Base-by-base conservation (phyloP, 2,329 filamentous ascomycete genomes). In the Penicillium capsulatum region DNA sequence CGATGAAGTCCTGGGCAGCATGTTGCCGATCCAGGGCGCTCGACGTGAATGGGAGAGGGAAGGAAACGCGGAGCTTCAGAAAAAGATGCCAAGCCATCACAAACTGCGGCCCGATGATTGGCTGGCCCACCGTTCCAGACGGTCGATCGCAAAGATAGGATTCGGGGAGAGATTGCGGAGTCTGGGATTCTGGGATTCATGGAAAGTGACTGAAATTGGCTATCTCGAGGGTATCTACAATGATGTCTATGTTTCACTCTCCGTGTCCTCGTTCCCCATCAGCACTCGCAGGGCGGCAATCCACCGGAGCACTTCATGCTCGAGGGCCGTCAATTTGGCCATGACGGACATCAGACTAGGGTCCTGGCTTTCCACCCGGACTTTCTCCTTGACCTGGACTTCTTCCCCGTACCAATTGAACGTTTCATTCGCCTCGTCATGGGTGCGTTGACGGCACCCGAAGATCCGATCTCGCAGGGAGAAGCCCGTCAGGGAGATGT, bases 331-430 rank as follows among this genome's bases (percentile, higher is more conserved):
- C 51, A 96, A 70, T 67, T 96, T 96, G 4, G 88, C 84, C 62
- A 86, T 83, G 22, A 92, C 73, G 24, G 86, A 84, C 61, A 96
- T 81, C 49, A 96, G 62, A 53, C 81, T 90, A 1, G 91, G 91
- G 63, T 97, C 90, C 39, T 89, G 86, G 55, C 81, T 91, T 64
- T 95, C 90, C 2, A 96, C 83, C 28, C 85, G 76, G 3, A 95
- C 79, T 69, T 96, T 96, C 63, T 96, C 91, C 51, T 83, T 81
- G 31, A 97, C 91, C 48, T 80, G 83, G 2, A 96, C 89, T 45
- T 92, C 81, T 40, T 80, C 75, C 3, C 78, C 77, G 10, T 69
- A 71, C 65, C 77, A 96, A 3, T 70, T 72, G 63, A 94, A 96
- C 0, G 85, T 70, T 26, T 81, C 76, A 44, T 91, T 84, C 48